These are phyloP conservation scores for Spencermartinsiella ligniputridi DNA, from an alignment of 1,139 yeast genomes.

Conservation along the genomic window DNA sequence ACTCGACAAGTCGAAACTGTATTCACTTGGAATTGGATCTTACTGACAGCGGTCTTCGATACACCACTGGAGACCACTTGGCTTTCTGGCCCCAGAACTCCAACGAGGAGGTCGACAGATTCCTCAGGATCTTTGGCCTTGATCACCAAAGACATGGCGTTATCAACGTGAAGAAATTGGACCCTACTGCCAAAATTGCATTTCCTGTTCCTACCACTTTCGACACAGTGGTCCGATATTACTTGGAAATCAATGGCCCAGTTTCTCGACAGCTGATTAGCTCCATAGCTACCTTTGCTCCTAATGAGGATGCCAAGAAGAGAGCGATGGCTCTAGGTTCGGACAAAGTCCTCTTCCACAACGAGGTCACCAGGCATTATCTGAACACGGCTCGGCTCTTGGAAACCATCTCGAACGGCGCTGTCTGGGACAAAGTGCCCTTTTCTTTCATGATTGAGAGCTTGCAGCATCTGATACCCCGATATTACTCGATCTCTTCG, in stretches of 20 bases:
- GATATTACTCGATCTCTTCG: constrained; percentile 95
- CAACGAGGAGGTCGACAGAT: constrained; percentile 62
- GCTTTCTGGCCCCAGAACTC: constrained; percentile 94
- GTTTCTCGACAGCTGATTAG: constrained; percentile 84
- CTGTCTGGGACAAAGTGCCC: constrained; percentile 71
- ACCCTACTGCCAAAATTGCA: constrained; percentile 69
- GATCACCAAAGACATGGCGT: constrained; percentile 49
- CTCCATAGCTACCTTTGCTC: constrained; percentile 81
- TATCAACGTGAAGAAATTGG: constrained; percentile 65
- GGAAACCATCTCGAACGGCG: constrained; percentile 54
- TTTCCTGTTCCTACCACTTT: constrained; percentile 91
- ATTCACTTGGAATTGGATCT: constrained; percentile 88
- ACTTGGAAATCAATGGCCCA: constrained; percentile 88
- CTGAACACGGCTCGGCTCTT: constrained; percentile 77
- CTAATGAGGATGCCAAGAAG: constrained; percentile 54
- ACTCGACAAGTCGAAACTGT: constrained; percentile 64
- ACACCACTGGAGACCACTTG: constrained; percentile 93
- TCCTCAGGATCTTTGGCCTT: constrained; percentile 62
- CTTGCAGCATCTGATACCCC: constrained; percentile 79
- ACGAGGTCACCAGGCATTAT: constrained; percentile 54
- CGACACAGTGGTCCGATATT: constrained; percentile 80
- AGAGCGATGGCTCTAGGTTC: constrained; percentile 53
- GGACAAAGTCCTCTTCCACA: constrained; percentile 65
- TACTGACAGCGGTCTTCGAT: constrained; percentile 67
- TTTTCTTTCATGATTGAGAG: constrained; percentile 80